These are phyloP conservation scores for Aspergillus carlsbadensis DNA, from an alignment of 495 filamentous ascomycete species.

Conservation along the genomic window DNA sequence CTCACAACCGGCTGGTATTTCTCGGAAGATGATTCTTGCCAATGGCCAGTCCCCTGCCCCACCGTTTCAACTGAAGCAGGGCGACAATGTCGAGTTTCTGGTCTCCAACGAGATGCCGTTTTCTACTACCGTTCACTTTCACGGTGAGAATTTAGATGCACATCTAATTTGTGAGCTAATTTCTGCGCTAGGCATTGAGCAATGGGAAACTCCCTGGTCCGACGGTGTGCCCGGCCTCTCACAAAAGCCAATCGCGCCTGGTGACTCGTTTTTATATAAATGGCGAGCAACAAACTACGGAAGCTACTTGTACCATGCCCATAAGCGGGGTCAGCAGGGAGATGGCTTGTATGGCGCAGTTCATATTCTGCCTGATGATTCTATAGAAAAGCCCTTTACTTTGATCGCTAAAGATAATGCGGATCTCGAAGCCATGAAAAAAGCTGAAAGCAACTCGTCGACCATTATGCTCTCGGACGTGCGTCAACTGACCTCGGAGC, in stretches of 20 bases:
- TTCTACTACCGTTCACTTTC: constrained; percentile 48
- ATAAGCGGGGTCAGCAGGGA: constrained; percentile 43
- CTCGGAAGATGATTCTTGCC: constrained; percentile 48
- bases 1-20: constrained; percentile 15
- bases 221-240: constrained; percentile 55
- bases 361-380: constrained; percentile 19
- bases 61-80: constrained; percentile 51
- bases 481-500: constrained; percentile 48
- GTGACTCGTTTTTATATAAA: constrained; percentile 44
- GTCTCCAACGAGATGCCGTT: constrained; percentile 53
- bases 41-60: constrained; percentile 60
- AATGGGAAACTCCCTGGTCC: constrained; percentile 40
- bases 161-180: no score
- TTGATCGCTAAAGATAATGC: constrained; percentile 38
- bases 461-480: constrained; percentile 56
- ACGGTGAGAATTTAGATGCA: constrained; percentile 41
- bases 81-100: constrained; percentile 55
- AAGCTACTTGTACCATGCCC: constrained; percentile 55
- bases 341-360: constrained; percentile 45
- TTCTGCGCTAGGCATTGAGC: constrained; percentile 11
- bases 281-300: constrained; percentile 52
- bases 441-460: constrained; percentile 41
- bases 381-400: constrained; percentile 36
- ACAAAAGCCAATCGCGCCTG: constrained; percentile 46
- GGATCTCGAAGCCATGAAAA: constrained; percentile 43